Conservation (phyloP, 495 filamentous ascomycete genomes). For the Aspergillus sclerotiicarbonarius region DNA sequence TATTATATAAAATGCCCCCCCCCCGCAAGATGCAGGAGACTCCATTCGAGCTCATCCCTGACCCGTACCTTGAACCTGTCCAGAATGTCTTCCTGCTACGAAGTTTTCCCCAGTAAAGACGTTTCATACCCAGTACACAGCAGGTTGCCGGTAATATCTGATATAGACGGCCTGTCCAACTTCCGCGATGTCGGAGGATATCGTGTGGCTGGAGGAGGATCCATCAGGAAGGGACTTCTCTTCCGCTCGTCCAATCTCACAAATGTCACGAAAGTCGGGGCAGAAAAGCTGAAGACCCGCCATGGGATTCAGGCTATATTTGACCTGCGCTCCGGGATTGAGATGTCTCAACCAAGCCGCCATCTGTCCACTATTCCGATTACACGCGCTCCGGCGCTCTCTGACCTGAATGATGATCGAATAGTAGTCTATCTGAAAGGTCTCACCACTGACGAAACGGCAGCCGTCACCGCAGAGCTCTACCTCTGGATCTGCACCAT, state of each 20-base stretch:
- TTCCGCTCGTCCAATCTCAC: not conserved
- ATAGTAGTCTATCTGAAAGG: not conserved
- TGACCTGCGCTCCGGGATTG: not conserved
- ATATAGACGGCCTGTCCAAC: not conserved
- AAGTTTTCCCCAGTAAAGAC: not conserved
- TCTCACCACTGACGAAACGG: not conserved
- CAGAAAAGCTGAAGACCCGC: not conserved
- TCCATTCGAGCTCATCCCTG: too few relatives aligned
- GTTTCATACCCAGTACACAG: not conserved
- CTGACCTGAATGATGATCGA: not conserved
- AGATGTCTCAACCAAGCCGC: not conserved
- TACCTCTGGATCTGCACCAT: not conserved
- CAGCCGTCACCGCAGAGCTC: not conserved
- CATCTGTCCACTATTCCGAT: not conserved
- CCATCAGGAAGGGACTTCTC: not conserved
- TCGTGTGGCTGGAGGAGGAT: not conserved
- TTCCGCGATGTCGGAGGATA: constrained; percentile 2
- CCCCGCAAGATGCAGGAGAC: too few relatives aligned
- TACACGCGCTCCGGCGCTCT: not conserved
- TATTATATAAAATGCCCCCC: too few relatives aligned
- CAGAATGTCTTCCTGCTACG: not conserved
- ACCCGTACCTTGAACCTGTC: too few relatives aligned
- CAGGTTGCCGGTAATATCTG: not conserved
- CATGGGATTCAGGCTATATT: not conserved
- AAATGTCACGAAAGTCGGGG: not conserved